These are phyloP conservation scores for Cytauxzoon felis DNA, from an alignment of 169 alveolate genomes.

Conservation along the genomic window DNA sequence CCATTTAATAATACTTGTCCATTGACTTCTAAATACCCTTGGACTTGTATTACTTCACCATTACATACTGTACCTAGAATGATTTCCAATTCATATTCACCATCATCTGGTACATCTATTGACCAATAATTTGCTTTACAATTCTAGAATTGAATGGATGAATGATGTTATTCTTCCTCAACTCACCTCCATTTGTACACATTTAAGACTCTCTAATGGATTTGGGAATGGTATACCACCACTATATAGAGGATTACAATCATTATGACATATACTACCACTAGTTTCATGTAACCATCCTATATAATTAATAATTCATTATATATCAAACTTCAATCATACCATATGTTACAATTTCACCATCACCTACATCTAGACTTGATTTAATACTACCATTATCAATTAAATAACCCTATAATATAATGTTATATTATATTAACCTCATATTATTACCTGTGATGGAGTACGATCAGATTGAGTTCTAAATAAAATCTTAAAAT, in stretches of 20 bases:
- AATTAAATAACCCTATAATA: slow-evolving; percentile 14
- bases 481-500: slow-evolving; percentile 13
- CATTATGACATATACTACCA: slow-evolving; percentile 6
- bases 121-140: slow-evolving; percentile 64
- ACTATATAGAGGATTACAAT: slow-evolving; percentile 10
- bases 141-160: slow-evolving; percentile 6
- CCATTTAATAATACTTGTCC: slow-evolving; percentile 39
- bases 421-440: not conserved
- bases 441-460: not conserved
- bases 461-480: slow-evolving; percentile 21
- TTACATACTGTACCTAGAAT: slow-evolving; percentile 46
- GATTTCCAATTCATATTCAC: slow-evolving; percentile 47
- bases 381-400: slow-evolving; percentile 21
- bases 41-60: not conserved
- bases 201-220: slow-evolving; percentile 36
- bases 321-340: not conserved
- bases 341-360: not conserved
- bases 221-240: slow-evolving; percentile 53
- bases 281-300: slow-evolving; percentile 25
- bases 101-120: slow-evolving; percentile 55
- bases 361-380: slow-evolving; percentile 1
- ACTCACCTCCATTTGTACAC: slow-evolving; percentile 47
- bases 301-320: not conserved
- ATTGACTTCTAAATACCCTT: slow-evolving; percentile 38
- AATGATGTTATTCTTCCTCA: not conserved